phyloP scores from a whole-genome alignment of 768 basidiomycete genomes.

The Psilocybe azurescens region DNA sequence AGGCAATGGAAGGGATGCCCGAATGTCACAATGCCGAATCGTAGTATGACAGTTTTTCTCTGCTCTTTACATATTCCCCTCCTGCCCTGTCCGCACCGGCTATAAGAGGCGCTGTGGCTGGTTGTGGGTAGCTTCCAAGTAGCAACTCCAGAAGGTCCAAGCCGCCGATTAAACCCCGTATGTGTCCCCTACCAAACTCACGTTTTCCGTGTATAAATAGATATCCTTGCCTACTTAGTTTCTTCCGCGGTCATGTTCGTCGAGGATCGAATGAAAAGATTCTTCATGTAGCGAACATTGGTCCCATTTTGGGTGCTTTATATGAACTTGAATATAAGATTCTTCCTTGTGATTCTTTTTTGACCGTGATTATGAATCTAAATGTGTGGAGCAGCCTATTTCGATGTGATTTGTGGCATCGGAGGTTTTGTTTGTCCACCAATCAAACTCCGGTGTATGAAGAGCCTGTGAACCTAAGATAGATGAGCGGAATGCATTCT shows the following conservation, averaged over 20 bases:
- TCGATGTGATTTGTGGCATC: neutral
- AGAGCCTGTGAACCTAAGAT: neutral
- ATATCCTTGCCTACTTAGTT: neutral
- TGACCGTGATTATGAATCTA: neutral
- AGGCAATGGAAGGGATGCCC: slow-evolving; percentile 1
- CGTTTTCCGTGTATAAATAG: neutral
- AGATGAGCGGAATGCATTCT: neutral
- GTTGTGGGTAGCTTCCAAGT: neutral
- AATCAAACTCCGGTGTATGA: neutral
- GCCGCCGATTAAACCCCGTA: slow-evolving; percentile 1
- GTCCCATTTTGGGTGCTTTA: neutral
- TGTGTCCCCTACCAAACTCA: neutral
- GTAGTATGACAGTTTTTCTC: neutral
- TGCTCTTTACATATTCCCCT: neutral
- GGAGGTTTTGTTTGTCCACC: neutral
- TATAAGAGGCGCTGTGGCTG: neutral
- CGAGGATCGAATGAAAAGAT: neutral
- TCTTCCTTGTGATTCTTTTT: neutral
- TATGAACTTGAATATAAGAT: neutral
- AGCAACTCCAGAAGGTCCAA: neutral
- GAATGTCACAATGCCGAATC: slow-evolving; percentile 1
- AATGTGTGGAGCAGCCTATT: neutral
- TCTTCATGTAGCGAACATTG: neutral
- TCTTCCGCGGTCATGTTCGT: neutral
- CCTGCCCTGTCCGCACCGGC: too few relatives aligned